phyloP scores from a whole-genome alignment of 495 filamentous ascomycete species.

The Xylaria curta region DNA sequence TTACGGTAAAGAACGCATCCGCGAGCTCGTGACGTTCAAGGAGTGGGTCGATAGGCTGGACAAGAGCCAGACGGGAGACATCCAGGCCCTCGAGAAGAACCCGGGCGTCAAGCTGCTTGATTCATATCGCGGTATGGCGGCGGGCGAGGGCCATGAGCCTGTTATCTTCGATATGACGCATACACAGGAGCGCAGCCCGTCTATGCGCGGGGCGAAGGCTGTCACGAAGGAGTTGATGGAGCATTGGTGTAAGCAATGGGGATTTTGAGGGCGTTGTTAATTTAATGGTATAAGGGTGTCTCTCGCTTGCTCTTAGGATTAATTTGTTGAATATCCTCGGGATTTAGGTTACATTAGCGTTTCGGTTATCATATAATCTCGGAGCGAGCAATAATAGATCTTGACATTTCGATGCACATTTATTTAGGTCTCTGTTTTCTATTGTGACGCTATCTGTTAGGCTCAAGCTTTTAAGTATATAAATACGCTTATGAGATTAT shows the following conservation, averaged over 20 bases:
- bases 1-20: conserved; percentile 44
- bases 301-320: background rate
- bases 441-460: background rate
- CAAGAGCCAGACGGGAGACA: conserved; percentile 36
- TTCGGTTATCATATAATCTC: background rate
- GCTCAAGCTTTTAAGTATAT: background rate
- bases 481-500: background rate
- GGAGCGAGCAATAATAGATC: background rate
- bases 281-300: background rate
- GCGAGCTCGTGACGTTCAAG: conserved; percentile 42
- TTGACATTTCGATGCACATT: background rate
- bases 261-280: conserved; percentile 27
- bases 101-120: conserved; percentile 56
- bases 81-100: conserved; percentile 45
- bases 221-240: conserved; percentile 53
- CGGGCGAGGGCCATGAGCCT: conserved; percentile 23
- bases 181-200: conserved; percentile 42
- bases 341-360: background rate
- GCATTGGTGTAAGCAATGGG: conserved; percentile 60
- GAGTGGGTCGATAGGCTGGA: conserved; percentile 53
- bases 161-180: conserved; percentile 42
- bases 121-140: conserved; percentile 44
- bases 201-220: conserved; percentile 44
- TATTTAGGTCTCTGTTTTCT: background rate
- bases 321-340: background rate